These are phyloP conservation scores for Microsporum ferrugineum DNA, from an alignment of 2,329 filamentous ascomycete species.

Conservation along the genomic window DNA sequence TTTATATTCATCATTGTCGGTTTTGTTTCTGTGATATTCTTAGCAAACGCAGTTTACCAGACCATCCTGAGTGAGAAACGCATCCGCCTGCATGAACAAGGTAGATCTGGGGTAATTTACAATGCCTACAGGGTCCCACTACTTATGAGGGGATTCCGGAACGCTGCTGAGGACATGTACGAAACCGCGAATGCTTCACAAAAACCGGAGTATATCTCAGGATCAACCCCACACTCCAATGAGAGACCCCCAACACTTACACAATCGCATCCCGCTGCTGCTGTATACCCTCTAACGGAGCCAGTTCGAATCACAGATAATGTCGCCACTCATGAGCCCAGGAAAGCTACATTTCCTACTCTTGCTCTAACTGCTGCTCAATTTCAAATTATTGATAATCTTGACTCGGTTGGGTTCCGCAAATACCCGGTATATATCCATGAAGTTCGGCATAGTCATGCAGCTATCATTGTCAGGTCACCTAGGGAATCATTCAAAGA, in stretches of 20 bases:
- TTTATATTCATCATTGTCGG: constrained; percentile 61
- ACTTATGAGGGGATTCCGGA: constrained; percentile 62
- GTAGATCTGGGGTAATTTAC: constrained; percentile 55
- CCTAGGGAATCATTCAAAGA: constrained; percentile 59
- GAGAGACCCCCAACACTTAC: background rate
- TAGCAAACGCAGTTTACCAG: constrained; percentile 67
- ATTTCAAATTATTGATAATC: constrained; percentile 69
- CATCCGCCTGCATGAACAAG: constrained; percentile 63
- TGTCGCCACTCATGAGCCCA: background rate
- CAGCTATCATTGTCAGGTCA: constrained; percentile 73
- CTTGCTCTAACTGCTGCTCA: constrained; percentile 69
- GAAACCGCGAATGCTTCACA: constrained; percentile 60
- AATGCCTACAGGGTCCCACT: constrained; percentile 64
- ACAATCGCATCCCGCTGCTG: background rate
- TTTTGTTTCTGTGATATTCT: constrained; percentile 57
- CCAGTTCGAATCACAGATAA: background rate
- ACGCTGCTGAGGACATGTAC: constrained; percentile 65
- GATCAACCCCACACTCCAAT: constrained; percentile 36
- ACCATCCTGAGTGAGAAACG: constrained; percentile 62
- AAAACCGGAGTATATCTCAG: constrained; percentile 57
- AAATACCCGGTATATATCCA: constrained; percentile 46
- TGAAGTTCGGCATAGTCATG: constrained; percentile 69
- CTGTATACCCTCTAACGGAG: background rate
- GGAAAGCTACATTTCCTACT: constrained; percentile 32
- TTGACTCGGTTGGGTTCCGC: constrained; percentile 53